These are phyloP conservation scores for Rusavskia elegans DNA, from an alignment of 495 filamentous ascomycete species.

Conservation along the genomic window DNA sequence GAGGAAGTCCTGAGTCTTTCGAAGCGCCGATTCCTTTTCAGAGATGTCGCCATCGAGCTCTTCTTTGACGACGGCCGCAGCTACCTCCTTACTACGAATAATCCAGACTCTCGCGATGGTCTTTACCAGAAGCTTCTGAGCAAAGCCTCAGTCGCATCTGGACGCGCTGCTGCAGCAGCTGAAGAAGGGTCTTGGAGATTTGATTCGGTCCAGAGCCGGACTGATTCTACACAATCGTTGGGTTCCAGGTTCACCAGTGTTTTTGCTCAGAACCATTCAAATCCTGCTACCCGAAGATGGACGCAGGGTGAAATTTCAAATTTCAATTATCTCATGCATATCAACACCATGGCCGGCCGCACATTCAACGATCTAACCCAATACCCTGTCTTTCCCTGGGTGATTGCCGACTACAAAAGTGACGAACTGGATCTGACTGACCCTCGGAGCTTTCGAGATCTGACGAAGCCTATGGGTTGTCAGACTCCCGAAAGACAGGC, in stretches of 20 bases:
- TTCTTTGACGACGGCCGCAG: constrained; percentile 96
- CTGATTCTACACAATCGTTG: constrained; percentile 68
- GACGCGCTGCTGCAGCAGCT: constrained; percentile 31
- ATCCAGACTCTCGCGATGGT: constrained; percentile 55
- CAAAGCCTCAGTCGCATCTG: constrained; percentile 63
- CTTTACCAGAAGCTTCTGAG: constrained; percentile 54
- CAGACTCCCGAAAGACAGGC: constrained; percentile 58
- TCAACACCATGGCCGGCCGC: constrained; percentile 92
- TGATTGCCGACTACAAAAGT: constrained; percentile 88
- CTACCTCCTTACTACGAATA: constrained; percentile 75
- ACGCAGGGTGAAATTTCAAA: constrained; percentile 90
- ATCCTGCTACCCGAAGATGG: constrained; percentile 83
- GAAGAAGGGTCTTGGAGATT: constrained; percentile 72
- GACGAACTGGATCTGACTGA: constrained; percentile 82
- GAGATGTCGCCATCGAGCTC: constrained; percentile 85
- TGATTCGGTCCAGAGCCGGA: constrained; percentile 66
- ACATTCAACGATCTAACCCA: constrained; percentile 98
- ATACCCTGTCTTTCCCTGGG: constrained; percentile 97
- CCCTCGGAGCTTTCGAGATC: constrained; percentile 70
- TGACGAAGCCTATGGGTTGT: constrained; percentile 95
- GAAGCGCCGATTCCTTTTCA: constrained; percentile 85
- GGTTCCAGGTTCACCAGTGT: constrained; percentile 91
- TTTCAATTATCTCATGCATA: constrained; percentile 94
- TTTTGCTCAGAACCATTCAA: constrained; percentile 56
- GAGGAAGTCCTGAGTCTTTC: constrained; percentile 91